phyloP scores from a whole-genome alignment of 192 early-diverging fungal genomes.

The Chytriomyces confervae region DNA sequence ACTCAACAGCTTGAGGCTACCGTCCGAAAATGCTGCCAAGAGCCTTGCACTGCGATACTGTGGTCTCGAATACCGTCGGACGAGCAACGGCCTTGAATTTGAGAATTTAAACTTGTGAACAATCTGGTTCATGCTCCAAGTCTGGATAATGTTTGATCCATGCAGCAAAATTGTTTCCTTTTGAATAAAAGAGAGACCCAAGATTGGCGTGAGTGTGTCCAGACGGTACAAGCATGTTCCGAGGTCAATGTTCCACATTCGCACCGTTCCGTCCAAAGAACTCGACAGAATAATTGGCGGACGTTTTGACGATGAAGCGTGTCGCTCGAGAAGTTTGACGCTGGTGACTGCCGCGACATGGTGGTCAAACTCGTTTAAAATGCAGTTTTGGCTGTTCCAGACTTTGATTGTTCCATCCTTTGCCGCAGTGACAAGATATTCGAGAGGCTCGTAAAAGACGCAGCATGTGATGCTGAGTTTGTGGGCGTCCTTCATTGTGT shows the following conservation, averaged over 20 bases:
- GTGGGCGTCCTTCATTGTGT: constrained; percentile 45
- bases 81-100: not conserved
- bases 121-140: constrained; percentile 51
- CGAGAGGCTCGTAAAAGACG: constrained; percentile 49
- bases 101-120: constrained; percentile 39
- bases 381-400: constrained; percentile 47
- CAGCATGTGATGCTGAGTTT: constrained; percentile 48
- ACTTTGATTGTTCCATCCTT: constrained; percentile 48
- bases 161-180: constrained; percentile 44
- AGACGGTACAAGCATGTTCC: constrained; percentile 42
- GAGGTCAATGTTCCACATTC: constrained; percentile 58
- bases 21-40: constrained; percentile 32
- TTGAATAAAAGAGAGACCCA: constrained; percentile 39
- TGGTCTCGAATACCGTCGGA: constrained; percentile 1
- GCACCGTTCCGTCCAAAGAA: constrained; percentile 53
- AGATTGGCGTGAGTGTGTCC: constrained; percentile 36
- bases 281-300: constrained; percentile 46
- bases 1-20: constrained; percentile 35
- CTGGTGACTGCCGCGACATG: constrained; percentile 50
- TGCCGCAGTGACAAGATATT: constrained; percentile 51
- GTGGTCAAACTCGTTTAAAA: constrained; percentile 49
- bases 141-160: constrained; percentile 22
- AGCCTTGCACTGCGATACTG: constrained; percentile 15
- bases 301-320: constrained; percentile 12
- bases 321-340: constrained; percentile 43